phyloP scores from a whole-genome alignment of 805 yeast genomes.

The Blastobotrys terrestris region DNA sequence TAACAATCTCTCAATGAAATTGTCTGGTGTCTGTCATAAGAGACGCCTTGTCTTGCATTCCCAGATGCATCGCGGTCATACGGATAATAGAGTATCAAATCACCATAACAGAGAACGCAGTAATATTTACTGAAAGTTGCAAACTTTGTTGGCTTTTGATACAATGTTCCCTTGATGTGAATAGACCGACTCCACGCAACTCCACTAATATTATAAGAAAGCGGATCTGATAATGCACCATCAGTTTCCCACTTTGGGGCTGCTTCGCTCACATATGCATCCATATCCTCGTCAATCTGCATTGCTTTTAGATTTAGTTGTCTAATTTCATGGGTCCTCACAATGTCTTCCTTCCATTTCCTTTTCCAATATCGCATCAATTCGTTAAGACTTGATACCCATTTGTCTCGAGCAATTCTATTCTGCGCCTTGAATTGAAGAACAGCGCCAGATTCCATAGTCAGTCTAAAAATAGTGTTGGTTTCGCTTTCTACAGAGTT shows the following conservation, averaged over 20 bases:
- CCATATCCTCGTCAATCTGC: slow-evolving; percentile 49
- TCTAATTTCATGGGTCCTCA: slow-evolving; percentile 34
- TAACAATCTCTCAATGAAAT: slow-evolving; percentile 65
- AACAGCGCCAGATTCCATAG: too few relatives aligned
- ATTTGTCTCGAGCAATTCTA: slow-evolving; percentile 45
- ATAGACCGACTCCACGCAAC: slow-evolving; percentile 55
- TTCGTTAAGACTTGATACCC: slow-evolving; percentile 51
- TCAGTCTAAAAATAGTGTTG: too few relatives aligned
- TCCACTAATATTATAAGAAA: slow-evolving; percentile 49
- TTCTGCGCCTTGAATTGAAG: slow-evolving; percentile 49
- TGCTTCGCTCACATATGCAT: slow-evolving; percentile 44
- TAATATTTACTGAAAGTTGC: slow-evolving; percentile 55
- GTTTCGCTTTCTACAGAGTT: too few relatives aligned
- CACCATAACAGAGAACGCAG: slow-evolving; percentile 67
- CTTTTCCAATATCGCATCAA: slow-evolving; percentile 55
- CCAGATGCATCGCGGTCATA: slow-evolving; percentile 43
- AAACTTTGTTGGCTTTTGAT: slow-evolving; percentile 64
- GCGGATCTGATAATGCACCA: slow-evolving; percentile 47
- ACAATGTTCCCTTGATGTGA: slow-evolving; percentile 59
- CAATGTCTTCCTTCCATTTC: slow-evolving; percentile 38
- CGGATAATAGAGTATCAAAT: slow-evolving; percentile 50
- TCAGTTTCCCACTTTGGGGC: slow-evolving; percentile 50
- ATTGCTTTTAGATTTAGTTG: slow-evolving; percentile 42
- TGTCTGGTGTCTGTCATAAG: slow-evolving; percentile 48
- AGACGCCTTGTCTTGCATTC: slow-evolving; percentile 41